Conservation (phyloP, 1,284 basidiomycete genomes). For the Neotropicomus parvogracilis region DNA sequence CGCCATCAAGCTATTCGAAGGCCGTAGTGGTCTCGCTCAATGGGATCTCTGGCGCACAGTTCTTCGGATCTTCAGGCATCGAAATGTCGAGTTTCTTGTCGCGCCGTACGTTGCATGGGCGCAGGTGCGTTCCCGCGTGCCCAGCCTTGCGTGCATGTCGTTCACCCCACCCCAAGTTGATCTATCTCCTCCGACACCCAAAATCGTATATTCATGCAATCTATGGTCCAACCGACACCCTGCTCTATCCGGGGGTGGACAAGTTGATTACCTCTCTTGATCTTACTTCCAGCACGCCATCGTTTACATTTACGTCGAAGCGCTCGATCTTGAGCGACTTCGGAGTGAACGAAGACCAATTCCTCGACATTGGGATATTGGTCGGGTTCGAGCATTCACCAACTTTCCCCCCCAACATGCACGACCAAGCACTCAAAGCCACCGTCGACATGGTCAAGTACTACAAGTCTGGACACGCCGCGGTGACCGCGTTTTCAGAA, state of each 20-base stretch:
- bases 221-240: constrained; percentile 85
- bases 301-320: constrained; percentile 88
- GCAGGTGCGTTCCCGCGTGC: constrained; percentile 58
- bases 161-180: constrained; percentile 53
- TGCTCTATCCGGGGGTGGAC: constrained; percentile 89
- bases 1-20: constrained; percentile 81
- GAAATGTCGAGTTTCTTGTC: constrained; percentile 94
- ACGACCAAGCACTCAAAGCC: constrained; percentile 76
- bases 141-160: constrained; percentile 12
- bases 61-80: constrained; percentile 88
- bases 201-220: constrained; percentile 96
- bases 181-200: constrained; percentile 90
- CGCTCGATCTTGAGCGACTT: constrained; percentile 74
- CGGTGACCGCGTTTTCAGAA: constrained; percentile 74
- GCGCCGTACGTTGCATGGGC: constrained; percentile 94
- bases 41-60: constrained; percentile 93
- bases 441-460: constrained; percentile 88
- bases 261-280: constrained; percentile 88
- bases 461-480: constrained; percentile 82
- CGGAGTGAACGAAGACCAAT: constrained; percentile 81
- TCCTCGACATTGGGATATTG: constrained; percentile 91
- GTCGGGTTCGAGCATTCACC: constrained; percentile 86
- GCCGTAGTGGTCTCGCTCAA: constrained; percentile 57
- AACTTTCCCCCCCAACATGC: constrained; percentile 81
- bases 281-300: constrained; percentile 59